Evolutionary conservation across 768 basidiomycete genomes (phyloP), one percentile per base, ranked within the genome.

Genomic region (Lepiota brunneoincarnata): DNA sequence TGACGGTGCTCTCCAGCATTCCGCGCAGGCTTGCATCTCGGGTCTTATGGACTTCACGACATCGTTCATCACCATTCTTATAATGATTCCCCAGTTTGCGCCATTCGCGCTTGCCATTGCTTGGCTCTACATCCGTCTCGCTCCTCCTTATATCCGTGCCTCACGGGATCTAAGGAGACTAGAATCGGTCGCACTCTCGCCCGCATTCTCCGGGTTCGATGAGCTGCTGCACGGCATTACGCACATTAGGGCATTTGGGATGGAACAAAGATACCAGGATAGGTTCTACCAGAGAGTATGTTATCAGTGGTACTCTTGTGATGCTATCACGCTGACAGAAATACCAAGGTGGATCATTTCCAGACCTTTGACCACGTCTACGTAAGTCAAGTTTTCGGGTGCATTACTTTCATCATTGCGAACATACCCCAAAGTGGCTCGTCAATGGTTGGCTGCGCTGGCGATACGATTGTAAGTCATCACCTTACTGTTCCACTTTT

Each of bases 321-420:
- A 11, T 35, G 31, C 11, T 21, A 37, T 14, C 18, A 12, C 15
- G n/a, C 35, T 54, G 18, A 51, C 17, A n/a, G 11, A 17, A 15
- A 24, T 34, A 24, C 49, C 6, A 18, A 75, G 75, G 81, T 85
- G 18, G 80, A 82, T 51, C 83, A 76, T 60, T 88, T 88, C 63
- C 87, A 89, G 63, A 79, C 81, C 5, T 86, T 82, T 62, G 84
- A 87, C 63, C 86, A 87, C 61, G 79, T 79, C 50, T 89, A 86
- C 67, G 85, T 84, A 61, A 63, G 84, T 73, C 46, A 24, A n/a
- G 7, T 15, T 17, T 37, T 31, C 37, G 38, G 15, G 49, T 24
- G 17, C 41, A 6, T 28, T 48, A 36, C 45, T 23, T 15, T 17
- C 38, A 14, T 14, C 31, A 9, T 9, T 17, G 12, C 18, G 21